Percentiles rank a stretch among this genome's conserved stretches.
phyloP scores from a whole-genome alignment of 2,329 filamentous ascomycete species.

The Trichoderma koningiopsis region DNA sequence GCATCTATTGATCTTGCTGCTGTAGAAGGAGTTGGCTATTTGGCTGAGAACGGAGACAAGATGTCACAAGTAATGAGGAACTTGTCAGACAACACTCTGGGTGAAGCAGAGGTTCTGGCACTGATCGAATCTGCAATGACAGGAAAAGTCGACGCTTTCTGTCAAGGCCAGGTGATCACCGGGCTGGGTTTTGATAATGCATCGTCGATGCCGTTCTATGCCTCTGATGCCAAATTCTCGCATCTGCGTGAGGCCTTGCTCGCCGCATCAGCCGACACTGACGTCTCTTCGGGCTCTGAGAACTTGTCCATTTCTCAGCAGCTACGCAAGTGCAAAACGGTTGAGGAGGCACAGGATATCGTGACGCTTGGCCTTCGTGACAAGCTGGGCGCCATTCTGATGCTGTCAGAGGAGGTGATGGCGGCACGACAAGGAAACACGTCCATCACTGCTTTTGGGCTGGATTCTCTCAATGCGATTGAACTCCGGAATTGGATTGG shows the following conservation, averaged over 20 bases:
- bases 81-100: constrained; percentile 51
- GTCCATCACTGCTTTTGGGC: constrained; percentile 35
- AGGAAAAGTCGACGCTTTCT: constrained; percentile 45
- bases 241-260: constrained; percentile 47
- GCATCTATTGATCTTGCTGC: constrained; percentile 56
- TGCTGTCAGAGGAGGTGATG: constrained; percentile 33
- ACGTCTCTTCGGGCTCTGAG: constrained; percentile 12
- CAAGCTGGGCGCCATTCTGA: constrained; percentile 42
- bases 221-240: constrained; percentile 56
- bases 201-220: constrained; percentile 54
- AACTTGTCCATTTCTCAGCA: constrained; percentile 29
- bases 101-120: constrained; percentile 56
- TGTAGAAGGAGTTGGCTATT: constrained; percentile 53
- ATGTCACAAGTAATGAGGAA: constrained; percentile 52
- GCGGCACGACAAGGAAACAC: constrained; percentile 28
- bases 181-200: constrained; percentile 53
- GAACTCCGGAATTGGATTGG: constrained; percentile 55
- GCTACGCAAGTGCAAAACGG: constrained; percentile 23
- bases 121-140: constrained; percentile 55
- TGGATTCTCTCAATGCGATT: constrained; percentile 54
- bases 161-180: constrained; percentile 55
- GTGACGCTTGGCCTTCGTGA: constrained; percentile 31
- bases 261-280: constrained; percentile 29
- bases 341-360: constrained; percentile 34
- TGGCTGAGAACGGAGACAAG: constrained; percentile 50